Conservation (phyloP, 2,329 filamentous ascomycete genomes). For the Colletotrichum melonis region DNA sequence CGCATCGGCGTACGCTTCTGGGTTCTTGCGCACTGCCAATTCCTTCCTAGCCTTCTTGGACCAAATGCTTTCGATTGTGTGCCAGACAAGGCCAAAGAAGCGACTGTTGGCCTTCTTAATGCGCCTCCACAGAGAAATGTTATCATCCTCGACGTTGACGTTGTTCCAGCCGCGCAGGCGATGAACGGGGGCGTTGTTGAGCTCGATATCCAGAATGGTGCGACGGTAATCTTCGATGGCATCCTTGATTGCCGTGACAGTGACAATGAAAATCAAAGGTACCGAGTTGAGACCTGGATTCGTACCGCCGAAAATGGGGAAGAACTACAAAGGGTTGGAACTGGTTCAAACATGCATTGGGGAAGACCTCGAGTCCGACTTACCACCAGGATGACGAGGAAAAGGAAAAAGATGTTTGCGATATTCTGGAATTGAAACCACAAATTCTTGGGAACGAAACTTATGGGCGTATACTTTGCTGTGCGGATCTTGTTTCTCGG, state of each 20-base stretch:
- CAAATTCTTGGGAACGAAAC: constrained; percentile 95
- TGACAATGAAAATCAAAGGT: constrained; percentile 91
- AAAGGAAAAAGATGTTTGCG: constrained; percentile 98
- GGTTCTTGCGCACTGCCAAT: constrained; percentile 60
- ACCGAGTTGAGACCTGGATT: constrained; percentile 92
- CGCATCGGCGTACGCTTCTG: constrained; percentile 48
- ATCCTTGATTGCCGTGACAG: constrained; percentile 92
- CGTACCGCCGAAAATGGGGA: constrained; percentile 92
- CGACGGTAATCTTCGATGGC: constrained; percentile 94
- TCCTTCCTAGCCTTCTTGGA: constrained; percentile 61
- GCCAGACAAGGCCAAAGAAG: constrained; percentile 65
- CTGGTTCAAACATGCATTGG: constrained; percentile 4
- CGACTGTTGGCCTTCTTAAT: constrained; percentile 89
- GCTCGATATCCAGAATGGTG: constrained; percentile 89
- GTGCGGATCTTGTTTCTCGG: constrained; percentile 97
- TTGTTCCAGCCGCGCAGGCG: constrained; percentile 90
- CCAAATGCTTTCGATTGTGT: constrained; percentile 58
- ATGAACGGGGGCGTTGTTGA: constrained; percentile 97
- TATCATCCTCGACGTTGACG: constrained; percentile 90
- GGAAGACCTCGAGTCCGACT: constrained; percentile 49
- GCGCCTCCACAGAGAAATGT: constrained; percentile 85
- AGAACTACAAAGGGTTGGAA: constrained; percentile 71
- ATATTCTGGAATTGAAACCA: constrained; percentile 99
- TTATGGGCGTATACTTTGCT: constrained; percentile 95
- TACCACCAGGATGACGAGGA: constrained; percentile 94